phyloP scores from a whole-genome alignment of 1,284 basidiomycete genomes.

The Inonotus obliquus region DNA sequence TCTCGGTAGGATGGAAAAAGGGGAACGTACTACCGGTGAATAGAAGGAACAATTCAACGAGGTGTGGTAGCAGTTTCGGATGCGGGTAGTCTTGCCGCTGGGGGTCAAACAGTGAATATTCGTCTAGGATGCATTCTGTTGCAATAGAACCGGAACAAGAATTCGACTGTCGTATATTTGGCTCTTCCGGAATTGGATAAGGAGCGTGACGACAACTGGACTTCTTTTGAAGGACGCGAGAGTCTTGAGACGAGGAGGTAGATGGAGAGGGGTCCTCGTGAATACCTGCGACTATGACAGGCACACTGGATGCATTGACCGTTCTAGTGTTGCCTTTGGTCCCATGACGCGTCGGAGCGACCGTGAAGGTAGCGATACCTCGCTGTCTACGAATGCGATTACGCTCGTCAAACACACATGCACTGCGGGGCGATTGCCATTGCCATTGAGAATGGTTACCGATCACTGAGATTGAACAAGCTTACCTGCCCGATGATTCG shows the following conservation, averaged over 20 bases:
- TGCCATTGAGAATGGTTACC: not conserved
- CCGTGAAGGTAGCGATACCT: conserved; percentile 16
- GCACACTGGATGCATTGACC: not conserved
- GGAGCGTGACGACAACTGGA: not conserved
- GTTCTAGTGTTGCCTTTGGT: not conserved
- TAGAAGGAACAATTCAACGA: conserved; percentile 6
- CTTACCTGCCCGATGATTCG: not conserved
- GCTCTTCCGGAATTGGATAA: not conserved
- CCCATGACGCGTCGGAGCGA: not conserved
- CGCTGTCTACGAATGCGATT: conserved; percentile 10
- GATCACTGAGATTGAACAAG: not conserved
- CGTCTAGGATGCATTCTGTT: not conserved
- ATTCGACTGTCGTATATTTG: not conserved
- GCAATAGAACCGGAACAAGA: not conserved
- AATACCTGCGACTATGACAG: not conserved
- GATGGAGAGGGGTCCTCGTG: not conserved
- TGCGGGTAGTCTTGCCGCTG: conserved; percentile 8
- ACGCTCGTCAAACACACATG: conserved; percentile 11
- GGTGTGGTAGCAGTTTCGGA: conserved; percentile 8
- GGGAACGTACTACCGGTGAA: conserved; percentile 9
- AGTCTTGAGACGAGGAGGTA: not conserved
- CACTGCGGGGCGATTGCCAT: not conserved
- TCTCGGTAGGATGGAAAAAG: conserved; percentile 9
- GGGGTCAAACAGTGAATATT: conserved; percentile 6
- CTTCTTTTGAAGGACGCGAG: not conserved